Percentiles rank a stretch among this genome's conserved stretches.
phyloP scores from a whole-genome alignment of 495 filamentous ascomycete species.

The Penicillium ochrochloron region DNA sequence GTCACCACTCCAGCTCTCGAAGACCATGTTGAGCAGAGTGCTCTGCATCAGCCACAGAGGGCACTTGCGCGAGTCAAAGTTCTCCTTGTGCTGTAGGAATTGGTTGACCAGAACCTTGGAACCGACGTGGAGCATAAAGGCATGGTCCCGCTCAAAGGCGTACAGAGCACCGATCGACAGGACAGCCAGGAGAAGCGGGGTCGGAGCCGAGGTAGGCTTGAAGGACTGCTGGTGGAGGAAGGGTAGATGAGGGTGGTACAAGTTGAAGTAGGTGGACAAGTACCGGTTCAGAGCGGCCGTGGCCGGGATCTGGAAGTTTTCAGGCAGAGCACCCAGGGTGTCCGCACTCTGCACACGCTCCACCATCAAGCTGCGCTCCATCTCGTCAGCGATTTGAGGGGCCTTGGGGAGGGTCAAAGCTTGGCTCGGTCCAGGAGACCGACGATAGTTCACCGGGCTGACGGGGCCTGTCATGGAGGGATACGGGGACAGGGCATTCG shows the following conservation, averaged over 20 bases:
- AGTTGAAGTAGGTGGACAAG: slow-evolving; percentile 91
- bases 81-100: slow-evolving; percentile 96
- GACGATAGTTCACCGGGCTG: slow-evolving; percentile 70
- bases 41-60: slow-evolving; percentile 98
- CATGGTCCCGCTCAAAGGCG: slow-evolving; percentile 94
- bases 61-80: slow-evolving; percentile 98
- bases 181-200: slow-evolving; percentile 85
- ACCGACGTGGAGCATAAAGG: slow-evolving; percentile 95
- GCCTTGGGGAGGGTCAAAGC: slow-evolving; percentile 67
- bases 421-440: slow-evolving; percentile 67
- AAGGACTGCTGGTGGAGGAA: slow-evolving; percentile 96
- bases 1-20: slow-evolving; percentile 99
- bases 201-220: slow-evolving; percentile 72
- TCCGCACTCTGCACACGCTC: slow-evolving; percentile 85
- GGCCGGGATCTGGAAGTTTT: slow-evolving; percentile 85
- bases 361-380: slow-evolving; percentile 79
- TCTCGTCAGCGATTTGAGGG: slow-evolving; percentile 70
- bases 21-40: slow-evolving; percentile 96
- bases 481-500: slow-evolving; percentile 80
- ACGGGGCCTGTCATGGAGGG: slow-evolving; percentile 74
- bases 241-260: slow-evolving; percentile 96
- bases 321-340: slow-evolving; percentile 78
- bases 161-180: slow-evolving; percentile 96
- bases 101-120: slow-evolving; percentile 96
- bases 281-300: slow-evolving; percentile 82